Percentiles rank a stretch among this genome's conserved stretches.
phyloP scores from a whole-genome alignment of 768 basidiomycete genomes.

The Serendipita sp. region DNA sequence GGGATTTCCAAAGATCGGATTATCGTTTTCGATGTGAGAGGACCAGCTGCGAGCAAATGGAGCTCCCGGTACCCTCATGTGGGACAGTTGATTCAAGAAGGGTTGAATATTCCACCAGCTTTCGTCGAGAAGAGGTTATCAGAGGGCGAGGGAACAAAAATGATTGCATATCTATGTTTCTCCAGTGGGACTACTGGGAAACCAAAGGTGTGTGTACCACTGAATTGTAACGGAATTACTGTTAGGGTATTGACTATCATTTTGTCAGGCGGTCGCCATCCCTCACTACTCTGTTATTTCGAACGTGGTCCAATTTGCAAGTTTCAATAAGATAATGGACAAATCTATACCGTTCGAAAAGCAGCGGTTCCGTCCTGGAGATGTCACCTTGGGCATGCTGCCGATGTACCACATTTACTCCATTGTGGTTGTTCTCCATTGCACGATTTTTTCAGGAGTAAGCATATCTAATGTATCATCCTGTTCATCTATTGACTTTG shows the following conservation, averaged over 20 bases:
- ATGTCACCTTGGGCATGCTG: slow-evolving; percentile 33
- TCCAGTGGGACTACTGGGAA: slow-evolving; percentile 64
- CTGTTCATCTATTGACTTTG: background rate
- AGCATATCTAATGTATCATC: slow-evolving; percentile 3
- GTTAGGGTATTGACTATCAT: background rate
- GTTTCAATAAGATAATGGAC: slow-evolving; percentile 35
- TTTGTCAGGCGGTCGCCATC: slow-evolving; percentile 44
- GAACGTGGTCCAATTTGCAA: slow-evolving; percentile 45
- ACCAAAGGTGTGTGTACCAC: slow-evolving; percentile 22
- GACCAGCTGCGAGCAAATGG: background rate
- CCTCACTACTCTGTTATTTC: slow-evolving; percentile 43
- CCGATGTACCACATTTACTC: slow-evolving; percentile 16
- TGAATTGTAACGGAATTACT: background rate
- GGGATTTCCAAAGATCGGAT: slow-evolving; percentile 5
- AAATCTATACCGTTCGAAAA: slow-evolving; percentile 16
- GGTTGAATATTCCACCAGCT: slow-evolving; percentile 23
- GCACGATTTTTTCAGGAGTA: slow-evolving; percentile 15
- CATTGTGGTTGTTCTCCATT: slow-evolving; percentile 12
- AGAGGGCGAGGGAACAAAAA: slow-evolving; percentile 49
- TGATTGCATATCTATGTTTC: slow-evolving; percentile 55
- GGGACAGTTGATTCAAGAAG: slow-evolving; percentile 33
- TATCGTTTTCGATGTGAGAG: background rate
- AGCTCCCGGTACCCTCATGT: slow-evolving; percentile 21
- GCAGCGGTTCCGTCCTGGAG: slow-evolving; percentile 42
- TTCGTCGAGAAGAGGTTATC: slow-evolving; percentile 37